These are phyloP conservation scores for Beauveria medogensis DNA, from an alignment of 2,329 filamentous ascomycete genomes.

Conservation along the genomic window DNA sequence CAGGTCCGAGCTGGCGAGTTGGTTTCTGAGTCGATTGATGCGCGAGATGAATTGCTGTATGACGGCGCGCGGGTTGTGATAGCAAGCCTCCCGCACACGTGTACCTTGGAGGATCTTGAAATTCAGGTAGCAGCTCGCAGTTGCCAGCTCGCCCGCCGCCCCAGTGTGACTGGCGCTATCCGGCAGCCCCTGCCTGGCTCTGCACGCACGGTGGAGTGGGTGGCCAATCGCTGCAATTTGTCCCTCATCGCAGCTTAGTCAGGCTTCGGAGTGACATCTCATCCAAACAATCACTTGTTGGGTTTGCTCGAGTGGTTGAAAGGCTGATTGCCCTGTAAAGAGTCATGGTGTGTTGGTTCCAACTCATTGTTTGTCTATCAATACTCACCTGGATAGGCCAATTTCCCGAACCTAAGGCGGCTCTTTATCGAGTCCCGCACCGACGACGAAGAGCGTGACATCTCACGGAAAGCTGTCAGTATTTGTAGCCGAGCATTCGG, in stretches of 20 bases:
- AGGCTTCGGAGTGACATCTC: not conserved
- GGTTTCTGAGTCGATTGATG: not conserved
- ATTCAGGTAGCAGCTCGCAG: not conserved
- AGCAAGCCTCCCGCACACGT: slow-evolving; percentile 9
- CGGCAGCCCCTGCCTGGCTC: not conserved
- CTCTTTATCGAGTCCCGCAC: slow-evolving; percentile 92
- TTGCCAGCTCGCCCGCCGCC: not conserved
- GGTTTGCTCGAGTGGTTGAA: not conserved
- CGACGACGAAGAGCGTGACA: slow-evolving; percentile 88
- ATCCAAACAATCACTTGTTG: not conserved
- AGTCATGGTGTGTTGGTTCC: not conserved
- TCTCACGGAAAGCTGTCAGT: slow-evolving; percentile 83
- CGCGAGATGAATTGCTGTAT: not conserved
- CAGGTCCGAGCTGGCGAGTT: not conserved
- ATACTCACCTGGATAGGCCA: slow-evolving; percentile 43
- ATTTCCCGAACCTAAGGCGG: slow-evolving; percentile 86
- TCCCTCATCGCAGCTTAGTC: slow-evolving; percentile 5
- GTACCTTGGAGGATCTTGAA: slow-evolving; percentile 7
- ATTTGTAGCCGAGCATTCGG: not conserved
- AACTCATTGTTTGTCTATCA: no score
- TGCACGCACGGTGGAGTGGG: slow-evolving; percentile 1
- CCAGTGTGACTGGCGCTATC: slow-evolving; percentile 8
- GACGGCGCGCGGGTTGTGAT: not conserved
- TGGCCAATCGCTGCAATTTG: not conserved
- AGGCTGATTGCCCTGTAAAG: slow-evolving; percentile 1